Conservation (phyloP, 1,139 yeast species). For the Barnettozyma hawaiiensis region DNA sequence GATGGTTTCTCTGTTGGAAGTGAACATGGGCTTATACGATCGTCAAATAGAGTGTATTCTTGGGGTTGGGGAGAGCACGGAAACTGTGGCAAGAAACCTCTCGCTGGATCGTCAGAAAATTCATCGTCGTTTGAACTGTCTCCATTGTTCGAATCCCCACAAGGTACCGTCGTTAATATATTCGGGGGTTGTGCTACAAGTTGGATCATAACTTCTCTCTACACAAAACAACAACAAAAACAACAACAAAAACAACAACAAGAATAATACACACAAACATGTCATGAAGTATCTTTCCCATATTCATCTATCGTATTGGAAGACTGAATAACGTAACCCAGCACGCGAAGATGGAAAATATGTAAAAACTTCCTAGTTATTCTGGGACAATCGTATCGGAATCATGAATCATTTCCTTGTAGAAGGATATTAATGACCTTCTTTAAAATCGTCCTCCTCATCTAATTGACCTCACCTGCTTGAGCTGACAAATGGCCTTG, state of each 20-base stretch:
- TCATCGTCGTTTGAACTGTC: constrained; percentile 34
- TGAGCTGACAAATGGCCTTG: constrained; percentile 7
- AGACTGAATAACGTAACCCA: constrained; percentile 25
- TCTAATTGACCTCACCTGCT: too few relatives aligned
- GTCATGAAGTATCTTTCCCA: constrained; percentile 79
- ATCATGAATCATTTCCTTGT: constrained; percentile 17
- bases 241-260: not conserved
- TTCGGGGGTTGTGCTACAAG: constrained; percentile 46
- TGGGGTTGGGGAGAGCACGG: constrained; percentile 99
- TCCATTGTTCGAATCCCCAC: constrained; percentile 4
- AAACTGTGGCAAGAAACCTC: constrained; percentile 65
- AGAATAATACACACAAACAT: constrained; percentile 29
- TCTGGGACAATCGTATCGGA: constrained; percentile 68
- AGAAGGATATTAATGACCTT: constrained; percentile 8
- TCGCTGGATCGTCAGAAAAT: too few relatives aligned
- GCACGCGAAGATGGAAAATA: constrained; percentile 71
- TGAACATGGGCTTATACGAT: constrained; percentile 63
- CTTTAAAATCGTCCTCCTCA: constrained; percentile 10
- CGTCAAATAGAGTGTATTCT: constrained; percentile 39
- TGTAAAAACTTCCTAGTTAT: constrained; percentile 56
- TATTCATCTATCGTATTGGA: constrained; percentile 53
- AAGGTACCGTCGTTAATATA: constrained; percentile 31
- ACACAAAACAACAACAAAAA: not conserved
- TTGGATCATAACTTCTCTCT: constrained; percentile 28
- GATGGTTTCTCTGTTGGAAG: constrained; percentile 55